Evolutionary conservation across 2,329 filamentous ascomycete species (phyloP).

Genomic region (Aspergillus transmontanensis): DNA sequence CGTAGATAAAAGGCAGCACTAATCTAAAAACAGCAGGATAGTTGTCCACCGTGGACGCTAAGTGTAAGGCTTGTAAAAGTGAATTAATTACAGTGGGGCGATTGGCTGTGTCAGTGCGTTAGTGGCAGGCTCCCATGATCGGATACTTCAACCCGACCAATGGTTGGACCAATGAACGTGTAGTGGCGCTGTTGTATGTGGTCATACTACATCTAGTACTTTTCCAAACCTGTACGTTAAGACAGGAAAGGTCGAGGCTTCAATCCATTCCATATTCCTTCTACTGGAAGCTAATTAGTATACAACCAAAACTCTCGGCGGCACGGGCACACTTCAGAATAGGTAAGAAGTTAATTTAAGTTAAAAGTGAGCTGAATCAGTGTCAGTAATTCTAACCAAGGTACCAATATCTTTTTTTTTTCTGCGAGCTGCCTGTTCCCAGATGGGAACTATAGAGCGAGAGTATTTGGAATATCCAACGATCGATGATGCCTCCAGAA

Average conservation of each 20-base stretch:
- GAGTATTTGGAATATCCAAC: background rate
- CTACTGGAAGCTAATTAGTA: background rate
- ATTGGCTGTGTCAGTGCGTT: slow-evolving; percentile 1
- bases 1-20: background rate
- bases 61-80: background rate
- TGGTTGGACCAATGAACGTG: slow-evolving; percentile 14
- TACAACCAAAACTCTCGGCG: background rate
- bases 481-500: background rate
- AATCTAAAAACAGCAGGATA: background rate
- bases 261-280: slow-evolving; percentile 6
- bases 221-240: background rate
- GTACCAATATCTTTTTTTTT: background rate
- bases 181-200: slow-evolving; percentile 18
- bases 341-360: slow-evolving; percentile 2
- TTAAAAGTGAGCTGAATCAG: slow-evolving; percentile 5
- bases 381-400: background rate
- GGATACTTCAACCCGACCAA: slow-evolving; percentile 19
- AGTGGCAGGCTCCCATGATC: slow-evolving; percentile 13
- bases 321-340: background rate
- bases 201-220: background rate
- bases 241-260: background rate
- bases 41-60: background rate
- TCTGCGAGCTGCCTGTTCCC: background rate
- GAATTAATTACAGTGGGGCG: background rate
- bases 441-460: background rate